Percentiles rank a stretch among this genome's conserved stretches.
Conservation (phyloP, 2,329 filamentous ascomycete species). For the Alternaria infectoria region DNA sequence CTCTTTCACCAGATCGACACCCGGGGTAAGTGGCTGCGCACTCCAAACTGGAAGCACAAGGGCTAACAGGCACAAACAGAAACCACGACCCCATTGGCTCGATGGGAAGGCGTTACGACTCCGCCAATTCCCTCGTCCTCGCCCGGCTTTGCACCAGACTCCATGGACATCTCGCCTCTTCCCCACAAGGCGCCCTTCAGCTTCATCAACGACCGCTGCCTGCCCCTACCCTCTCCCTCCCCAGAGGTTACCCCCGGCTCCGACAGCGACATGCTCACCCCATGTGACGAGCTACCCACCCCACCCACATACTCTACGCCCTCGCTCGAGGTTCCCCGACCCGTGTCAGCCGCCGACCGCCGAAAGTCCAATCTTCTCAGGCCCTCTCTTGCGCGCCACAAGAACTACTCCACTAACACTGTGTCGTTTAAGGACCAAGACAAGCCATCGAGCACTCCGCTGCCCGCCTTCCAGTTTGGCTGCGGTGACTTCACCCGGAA, state of each 20-base stretch:
- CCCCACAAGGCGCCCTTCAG: constrained; percentile 78
- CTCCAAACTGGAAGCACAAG: constrained; percentile 19
- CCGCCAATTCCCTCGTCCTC: constrained; percentile 86
- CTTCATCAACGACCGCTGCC: constrained; percentile 65
- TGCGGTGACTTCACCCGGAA: constrained; percentile 56
- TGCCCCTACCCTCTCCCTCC: constrained; percentile 74
- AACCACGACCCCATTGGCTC: constrained; percentile 54
- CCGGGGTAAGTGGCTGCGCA: constrained; percentile 61
- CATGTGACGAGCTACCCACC: constrained; percentile 40
- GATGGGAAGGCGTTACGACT: constrained; percentile 75
- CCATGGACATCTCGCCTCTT: constrained; percentile 92
- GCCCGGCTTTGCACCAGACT: constrained; percentile 72
- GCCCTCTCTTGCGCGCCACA: constrained; percentile 76
- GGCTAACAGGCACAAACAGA: constrained; percentile 45
- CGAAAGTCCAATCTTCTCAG: constrained; percentile 64
- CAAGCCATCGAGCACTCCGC: constrained; percentile 61
- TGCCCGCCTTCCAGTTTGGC: constrained; percentile 76
- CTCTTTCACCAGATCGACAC: constrained; percentile 66
- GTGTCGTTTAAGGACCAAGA: constrained; percentile 64
- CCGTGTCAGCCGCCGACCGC: constrained; percentile 45
- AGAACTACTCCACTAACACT: constrained; percentile 73
- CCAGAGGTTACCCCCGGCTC: constrained; percentile 59
- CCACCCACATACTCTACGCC: constrained; percentile 33
- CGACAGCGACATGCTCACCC: constrained; percentile 54
- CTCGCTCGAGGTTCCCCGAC: constrained; percentile 41